phyloP scores from a whole-genome alignment of 208 protist genomes.

The Balamuthia mandrillaris region DNA sequence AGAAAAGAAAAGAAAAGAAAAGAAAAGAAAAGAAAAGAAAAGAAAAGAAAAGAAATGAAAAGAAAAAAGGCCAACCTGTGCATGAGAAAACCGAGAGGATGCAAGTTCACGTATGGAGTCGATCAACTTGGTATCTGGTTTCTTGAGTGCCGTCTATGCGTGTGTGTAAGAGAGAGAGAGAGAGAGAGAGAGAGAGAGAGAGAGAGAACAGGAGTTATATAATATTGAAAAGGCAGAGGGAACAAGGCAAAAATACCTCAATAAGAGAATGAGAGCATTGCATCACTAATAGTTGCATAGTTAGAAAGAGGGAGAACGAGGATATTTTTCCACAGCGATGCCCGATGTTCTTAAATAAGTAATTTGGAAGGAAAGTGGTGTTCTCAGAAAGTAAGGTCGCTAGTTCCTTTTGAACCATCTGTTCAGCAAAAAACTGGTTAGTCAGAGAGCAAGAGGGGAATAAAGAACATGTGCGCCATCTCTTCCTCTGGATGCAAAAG shows the following conservation, averaged over 20 bases:
- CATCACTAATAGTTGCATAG: not conserved
- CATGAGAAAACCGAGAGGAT: not conserved
- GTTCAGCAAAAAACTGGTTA: not conserved
- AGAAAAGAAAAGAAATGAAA: not conserved
- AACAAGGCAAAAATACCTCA: not conserved
- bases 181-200: not conserved
- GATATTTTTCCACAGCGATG: not conserved
- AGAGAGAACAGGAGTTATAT: not conserved
- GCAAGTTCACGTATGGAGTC: not conserved
- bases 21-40: not conserved
- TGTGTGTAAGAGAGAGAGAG: not conserved
- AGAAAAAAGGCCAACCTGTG: not conserved
- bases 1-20: not conserved
- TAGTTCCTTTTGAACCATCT: not conserved
- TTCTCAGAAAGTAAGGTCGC: not conserved
- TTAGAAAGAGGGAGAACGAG: constrained; percentile 15
- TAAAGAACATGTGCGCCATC: not conserved
- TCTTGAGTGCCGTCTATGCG: not conserved
- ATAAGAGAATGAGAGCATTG: not conserved
- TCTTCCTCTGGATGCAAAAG: not conserved
- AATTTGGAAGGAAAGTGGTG: not conserved
- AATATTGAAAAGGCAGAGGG: not conserved
- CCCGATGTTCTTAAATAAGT: not conserved
- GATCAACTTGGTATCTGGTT: not conserved
- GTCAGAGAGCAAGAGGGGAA: not conserved